Conservation (phyloP, 169 alveolate genomes). For the Plasmodium adleri region DNA sequence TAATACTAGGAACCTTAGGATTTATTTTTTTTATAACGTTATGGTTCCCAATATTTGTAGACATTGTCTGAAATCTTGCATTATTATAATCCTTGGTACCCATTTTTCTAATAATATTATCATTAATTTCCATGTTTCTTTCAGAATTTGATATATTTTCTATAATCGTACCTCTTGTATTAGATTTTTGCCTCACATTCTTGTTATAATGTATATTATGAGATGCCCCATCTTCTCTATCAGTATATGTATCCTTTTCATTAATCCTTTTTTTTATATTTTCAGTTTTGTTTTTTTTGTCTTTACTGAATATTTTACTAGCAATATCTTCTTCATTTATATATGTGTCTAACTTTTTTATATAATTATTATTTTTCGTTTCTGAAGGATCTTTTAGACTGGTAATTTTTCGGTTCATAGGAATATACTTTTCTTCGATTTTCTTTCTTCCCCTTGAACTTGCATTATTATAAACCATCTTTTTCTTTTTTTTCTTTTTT, state of each 20-base stretch:
- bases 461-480: constrained; percentile 30
- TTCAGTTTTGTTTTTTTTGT: too few species aligned
- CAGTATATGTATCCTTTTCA: too few species aligned
- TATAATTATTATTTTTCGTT: background rate
- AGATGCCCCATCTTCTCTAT: too few species aligned
- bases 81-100: background rate
- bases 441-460: constrained; percentile 2
- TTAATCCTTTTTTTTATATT: too few species aligned
- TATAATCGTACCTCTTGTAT: too few species aligned
- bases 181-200: too few species aligned
- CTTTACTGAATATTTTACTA: too few species aligned
- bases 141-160: too few species aligned
- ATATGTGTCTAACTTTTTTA: background rate
- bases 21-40: background rate
- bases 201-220: too few species aligned
- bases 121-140: too few species aligned
- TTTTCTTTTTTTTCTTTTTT: background rate
- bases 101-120: background rate
- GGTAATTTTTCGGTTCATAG: background rate
- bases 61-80: background rate
- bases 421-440: constrained; percentile 8
- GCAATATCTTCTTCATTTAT: background rate
- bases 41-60: background rate
- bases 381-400: constrained; percentile 17
- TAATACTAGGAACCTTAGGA: constrained; percentile 1